Evolutionary conservation across 2,329 filamentous ascomycete species (phyloP), one percentile per base, ranked within the genome.

Genomic region (Parascedosporium putredinis): DNA sequence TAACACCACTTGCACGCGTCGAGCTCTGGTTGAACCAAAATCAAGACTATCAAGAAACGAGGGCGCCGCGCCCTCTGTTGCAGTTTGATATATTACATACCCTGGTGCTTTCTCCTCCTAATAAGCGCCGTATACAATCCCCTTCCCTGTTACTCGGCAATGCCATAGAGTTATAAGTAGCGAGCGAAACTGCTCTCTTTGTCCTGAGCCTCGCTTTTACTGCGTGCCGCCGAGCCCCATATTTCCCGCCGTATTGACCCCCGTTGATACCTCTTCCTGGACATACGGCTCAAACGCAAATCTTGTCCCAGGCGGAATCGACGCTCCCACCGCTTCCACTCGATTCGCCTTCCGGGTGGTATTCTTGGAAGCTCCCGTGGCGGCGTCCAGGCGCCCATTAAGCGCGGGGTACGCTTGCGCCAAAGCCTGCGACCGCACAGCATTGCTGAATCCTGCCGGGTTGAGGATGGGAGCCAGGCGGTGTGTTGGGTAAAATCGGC

Each of bases 401-500:
- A 81, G 66, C 47, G 72, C 72, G 3, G 67, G 63, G 51, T 34
- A 63, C 60, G 51, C 48, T 67, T 33, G 63, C 60, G 51, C 45
- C 14, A 46, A 25, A 22, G 47, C 43, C 25, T 50, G 50, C 29
- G 50, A 49, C 9, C 49, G 45, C 29, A 71, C 54, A 14, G 66
- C 64, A 4, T 60, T 59, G 36, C 69, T 60, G 51, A 68, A 70
- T 4, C 59, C 61, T 1, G 56, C 58, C 8, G 65, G 64, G 36
- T 74, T 66, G 49, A 79, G 62, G 50, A 78, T 69, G 14, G 69
- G 68, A 61, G 77, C 72, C 31, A 81, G 65, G 51, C 69, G 67
- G 51, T 70, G 63, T n/a, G 73, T 74, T 14, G 76, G 72, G 62
- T 81, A 80, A 62, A 79, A 79, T n/a, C 77, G 67, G 47, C 77